phyloP scores from a whole-genome alignment of 2,329 filamentous ascomycete species.

The Escovopsis weberi region DNA sequence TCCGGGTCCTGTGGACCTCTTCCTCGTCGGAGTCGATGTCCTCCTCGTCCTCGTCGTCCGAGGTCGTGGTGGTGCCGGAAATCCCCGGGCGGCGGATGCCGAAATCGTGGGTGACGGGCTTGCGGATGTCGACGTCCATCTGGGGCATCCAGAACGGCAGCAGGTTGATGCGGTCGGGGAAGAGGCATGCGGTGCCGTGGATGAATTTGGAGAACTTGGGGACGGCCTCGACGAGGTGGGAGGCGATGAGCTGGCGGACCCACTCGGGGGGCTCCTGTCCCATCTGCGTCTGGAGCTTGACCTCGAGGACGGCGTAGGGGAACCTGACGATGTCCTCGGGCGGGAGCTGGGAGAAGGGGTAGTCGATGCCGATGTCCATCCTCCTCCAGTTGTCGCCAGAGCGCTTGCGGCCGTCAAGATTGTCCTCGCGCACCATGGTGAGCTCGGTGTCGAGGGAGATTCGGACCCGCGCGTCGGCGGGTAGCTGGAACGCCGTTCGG shows the following conservation, averaged over 20 bases:
- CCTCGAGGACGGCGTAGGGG: constrained; percentile 90
- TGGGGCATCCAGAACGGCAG: constrained; percentile 97
- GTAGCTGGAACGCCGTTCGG: constrained; percentile 92
- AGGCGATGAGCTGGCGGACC: constrained; percentile 85
- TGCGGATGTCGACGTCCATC: constrained; percentile 95
- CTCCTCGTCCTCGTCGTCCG: constrained; percentile 62
- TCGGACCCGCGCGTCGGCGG: constrained; percentile 86
- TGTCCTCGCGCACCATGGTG: constrained; percentile 90
- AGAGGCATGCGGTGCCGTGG: constrained; percentile 78
- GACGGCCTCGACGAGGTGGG: constrained; percentile 94
- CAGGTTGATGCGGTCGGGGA: constrained; percentile 75
- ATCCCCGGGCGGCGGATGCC: constrained; percentile 72
- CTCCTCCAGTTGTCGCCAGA: constrained; percentile 86
- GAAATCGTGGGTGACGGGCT: constrained; percentile 76
- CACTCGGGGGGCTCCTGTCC: constrained; percentile 92
- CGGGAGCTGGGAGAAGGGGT: constrained; percentile 79
- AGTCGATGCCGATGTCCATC: constrained; percentile 96
- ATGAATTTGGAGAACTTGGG: constrained; percentile 99
- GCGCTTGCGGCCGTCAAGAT: constrained; percentile 64
- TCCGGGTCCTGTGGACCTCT: constrained; percentile 14
- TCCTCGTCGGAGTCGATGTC: constrained; percentile 56
- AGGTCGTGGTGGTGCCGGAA: constrained; percentile 63
- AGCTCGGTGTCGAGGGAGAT: constrained; percentile 95
- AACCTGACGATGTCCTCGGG: constrained; percentile 77
- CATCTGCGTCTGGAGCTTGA: constrained; percentile 92